A percentile compares a stretch with the other conserved stretches of the same genome.
phyloP scores from a whole-genome alignment of 352 stramenopile species.

The Globisporangium alternatum region DNA sequence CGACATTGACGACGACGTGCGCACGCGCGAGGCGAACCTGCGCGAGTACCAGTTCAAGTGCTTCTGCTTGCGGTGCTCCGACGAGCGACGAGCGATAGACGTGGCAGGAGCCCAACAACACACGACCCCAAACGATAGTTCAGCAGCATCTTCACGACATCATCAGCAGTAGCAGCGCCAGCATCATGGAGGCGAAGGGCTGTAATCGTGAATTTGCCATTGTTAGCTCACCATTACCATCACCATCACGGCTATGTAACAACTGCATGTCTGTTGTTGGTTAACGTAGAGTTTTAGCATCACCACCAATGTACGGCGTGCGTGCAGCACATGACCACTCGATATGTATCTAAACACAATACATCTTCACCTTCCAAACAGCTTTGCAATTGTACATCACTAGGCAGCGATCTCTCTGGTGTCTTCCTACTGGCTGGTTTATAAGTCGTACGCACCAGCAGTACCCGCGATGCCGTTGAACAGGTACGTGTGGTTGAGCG shows the following conservation, averaged over 20 bases:
- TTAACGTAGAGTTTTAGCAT: not conserved
- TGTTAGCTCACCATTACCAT: not conserved
- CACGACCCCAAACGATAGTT: not conserved
- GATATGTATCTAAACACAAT: not conserved
- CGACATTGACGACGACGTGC: slow-evolving; percentile 73
- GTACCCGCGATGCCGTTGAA: slow-evolving; percentile 95
- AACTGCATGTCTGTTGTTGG: not conserved
- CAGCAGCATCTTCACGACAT: not conserved
- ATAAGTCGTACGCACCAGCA: slow-evolving; percentile 75
- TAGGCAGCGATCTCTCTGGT: not conserved
- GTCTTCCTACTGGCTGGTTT: slow-evolving; percentile 18
- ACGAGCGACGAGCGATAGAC: slow-evolving; percentile 34
- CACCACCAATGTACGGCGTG: not conserved
- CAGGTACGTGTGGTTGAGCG: slow-evolving; percentile 96
- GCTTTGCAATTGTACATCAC: not conserved
- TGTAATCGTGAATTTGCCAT: not conserved
- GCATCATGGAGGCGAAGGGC: not conserved
- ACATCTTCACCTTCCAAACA: not conserved
- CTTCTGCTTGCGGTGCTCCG: slow-evolving; percentile 55
- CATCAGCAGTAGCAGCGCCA: not conserved
- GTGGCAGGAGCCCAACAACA: not conserved
- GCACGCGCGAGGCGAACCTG: slow-evolving; percentile 61
- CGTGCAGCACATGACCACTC: not conserved
- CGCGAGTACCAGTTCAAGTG: slow-evolving; percentile 84
- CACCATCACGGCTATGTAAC: not conserved